Evolutionary conservation across 805 yeast genomes (phyloP), one percentile per base, ranked within the genome.

Genomic region (Candida pini): DNA sequence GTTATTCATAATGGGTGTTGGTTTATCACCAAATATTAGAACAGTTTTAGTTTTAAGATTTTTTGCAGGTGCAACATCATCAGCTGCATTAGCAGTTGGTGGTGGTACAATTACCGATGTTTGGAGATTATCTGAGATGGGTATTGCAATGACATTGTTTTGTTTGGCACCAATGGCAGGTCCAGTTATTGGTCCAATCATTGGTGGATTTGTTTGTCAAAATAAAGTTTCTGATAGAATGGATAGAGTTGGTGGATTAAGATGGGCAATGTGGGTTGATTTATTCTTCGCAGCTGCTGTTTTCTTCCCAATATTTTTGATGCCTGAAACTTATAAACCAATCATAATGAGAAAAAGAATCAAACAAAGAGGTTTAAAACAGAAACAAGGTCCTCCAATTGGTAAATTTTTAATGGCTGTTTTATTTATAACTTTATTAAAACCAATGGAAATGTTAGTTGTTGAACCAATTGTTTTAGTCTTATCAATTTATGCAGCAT

Each of bases 51-150:
- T 87, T 5, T 64, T 84, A 29, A 63, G 96, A 47, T 82, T 83
- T 51, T 73, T 87, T 48, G 66, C 81, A 15, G 95, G 95, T 1
- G 67, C 80, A 19, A 69, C 80, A 31, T 86, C 92, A 2, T 78
- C 89, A 2, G 94, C 92, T 3, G 87, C 89, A 2, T 67, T 87
- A 61, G 80, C 95, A 8, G 76, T 84, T 44, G 90, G 87, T 9
- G 87, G 89, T 34, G 96, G 95, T 43, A 78, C 92, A 5, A 75
- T 87, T 41, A 64, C 79, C 35, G 96, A 87, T 60, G 59, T 86
- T 31, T 87, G 89, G 78, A 71, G 67, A 15, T 74, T 78, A 22
- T 70, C 72, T 27, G 76, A 77, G 52, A 60, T 78, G 51, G 82
- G 87, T 12, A 47, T 78, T 4, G 88, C 94, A n/a, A 73, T 83